Conservation (phyloP, 2,329 filamentous ascomycete genomes). For the Furcasterigmium sp. region DNA sequence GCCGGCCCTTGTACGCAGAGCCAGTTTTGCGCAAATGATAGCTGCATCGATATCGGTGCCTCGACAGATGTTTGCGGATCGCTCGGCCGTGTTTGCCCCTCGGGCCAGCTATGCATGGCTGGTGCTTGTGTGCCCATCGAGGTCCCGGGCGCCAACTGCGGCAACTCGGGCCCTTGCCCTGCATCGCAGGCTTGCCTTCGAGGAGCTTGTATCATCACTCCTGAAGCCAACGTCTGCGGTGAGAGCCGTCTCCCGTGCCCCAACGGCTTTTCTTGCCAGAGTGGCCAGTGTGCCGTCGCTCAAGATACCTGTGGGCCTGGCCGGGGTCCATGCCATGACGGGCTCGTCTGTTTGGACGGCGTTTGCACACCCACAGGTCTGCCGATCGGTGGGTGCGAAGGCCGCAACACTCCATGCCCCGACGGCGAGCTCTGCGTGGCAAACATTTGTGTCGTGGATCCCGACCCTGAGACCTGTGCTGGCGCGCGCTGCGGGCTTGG, state of each 20-base stretch:
- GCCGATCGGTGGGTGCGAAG: constrained; percentile 1
- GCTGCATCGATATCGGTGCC: not conserved
- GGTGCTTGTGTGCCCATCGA: not conserved
- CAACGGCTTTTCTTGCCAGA: not conserved
- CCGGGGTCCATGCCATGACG: not conserved
- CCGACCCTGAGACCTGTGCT: not conserved
- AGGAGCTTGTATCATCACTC: not conserved
- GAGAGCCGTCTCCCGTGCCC: not conserved
- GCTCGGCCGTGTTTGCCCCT: not conserved
- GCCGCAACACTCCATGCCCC: not conserved
- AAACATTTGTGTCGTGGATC: constrained; percentile 1
- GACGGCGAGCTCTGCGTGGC: not conserved
- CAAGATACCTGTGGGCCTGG: not conserved
- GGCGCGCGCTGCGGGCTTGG: not conserved
- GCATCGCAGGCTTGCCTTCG: not conserved
- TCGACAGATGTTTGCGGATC: not conserved
- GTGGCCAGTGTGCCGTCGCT: not conserved
- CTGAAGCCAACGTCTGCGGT: not conserved
- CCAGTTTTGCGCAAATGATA: not conserved
- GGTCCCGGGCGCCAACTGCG: not conserved
- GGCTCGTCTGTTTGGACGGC: not conserved
- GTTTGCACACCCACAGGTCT: not conserved
- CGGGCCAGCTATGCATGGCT: not conserved
- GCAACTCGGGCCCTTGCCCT: not conserved
- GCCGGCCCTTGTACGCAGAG: not conserved